These are phyloP conservation scores for Acanthamoeba triangularis DNA, from an alignment of 208 protist genomes.

Conservation along the genomic window DNA sequence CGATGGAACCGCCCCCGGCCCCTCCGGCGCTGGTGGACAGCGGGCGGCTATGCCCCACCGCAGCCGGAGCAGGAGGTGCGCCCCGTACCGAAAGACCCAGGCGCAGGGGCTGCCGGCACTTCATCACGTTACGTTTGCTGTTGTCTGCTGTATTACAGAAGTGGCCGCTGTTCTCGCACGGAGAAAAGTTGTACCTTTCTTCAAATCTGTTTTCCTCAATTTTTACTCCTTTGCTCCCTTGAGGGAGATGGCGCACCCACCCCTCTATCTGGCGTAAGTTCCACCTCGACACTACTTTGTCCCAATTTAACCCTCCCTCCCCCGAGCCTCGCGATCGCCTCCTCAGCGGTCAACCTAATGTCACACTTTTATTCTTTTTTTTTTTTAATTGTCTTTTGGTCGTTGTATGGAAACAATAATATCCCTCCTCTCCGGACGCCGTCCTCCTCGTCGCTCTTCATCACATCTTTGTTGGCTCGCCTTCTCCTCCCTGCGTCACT, in stretches of 20 bases:
- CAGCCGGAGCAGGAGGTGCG: not conserved
- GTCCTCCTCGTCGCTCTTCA: not conserved
- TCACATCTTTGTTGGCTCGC: not conserved
- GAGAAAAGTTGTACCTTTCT: not conserved
- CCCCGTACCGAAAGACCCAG: no score
- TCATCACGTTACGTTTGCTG: no score
- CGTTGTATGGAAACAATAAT: conserved; percentile 16
- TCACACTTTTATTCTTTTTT: not conserved
- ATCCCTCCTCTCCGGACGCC: not conserved
- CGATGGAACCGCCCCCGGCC: not conserved
- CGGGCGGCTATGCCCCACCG: not conserved
- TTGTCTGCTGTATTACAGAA: no score
- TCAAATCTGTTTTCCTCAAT: not conserved
- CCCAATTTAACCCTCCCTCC: no score
- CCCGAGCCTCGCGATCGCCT: no score
- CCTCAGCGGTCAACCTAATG: no score
- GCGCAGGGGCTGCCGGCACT: no score
- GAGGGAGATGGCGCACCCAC: no score
- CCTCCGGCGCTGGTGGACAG: not conserved
- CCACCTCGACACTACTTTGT: no score
- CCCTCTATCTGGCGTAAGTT: no score
- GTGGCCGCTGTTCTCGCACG: no score
- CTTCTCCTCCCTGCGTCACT: not conserved
- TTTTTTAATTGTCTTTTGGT: not conserved
- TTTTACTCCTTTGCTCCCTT: no score